phyloP scores from a whole-genome alignment of 2,329 filamentous ascomycete species.

The Fusarium phyllophilum region DNA sequence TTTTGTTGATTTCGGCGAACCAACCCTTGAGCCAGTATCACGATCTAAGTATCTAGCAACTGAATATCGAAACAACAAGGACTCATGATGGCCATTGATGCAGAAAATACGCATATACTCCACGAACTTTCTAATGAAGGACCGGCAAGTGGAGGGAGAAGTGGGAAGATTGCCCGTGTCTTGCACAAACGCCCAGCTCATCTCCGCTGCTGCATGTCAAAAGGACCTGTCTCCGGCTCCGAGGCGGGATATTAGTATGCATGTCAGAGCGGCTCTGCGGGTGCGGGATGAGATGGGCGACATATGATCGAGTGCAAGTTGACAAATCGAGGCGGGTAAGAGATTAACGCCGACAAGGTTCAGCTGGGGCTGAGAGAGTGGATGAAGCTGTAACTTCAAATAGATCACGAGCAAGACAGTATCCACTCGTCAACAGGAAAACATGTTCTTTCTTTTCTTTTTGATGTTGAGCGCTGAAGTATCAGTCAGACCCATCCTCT shows the following conservation, averaged over 20 bases:
- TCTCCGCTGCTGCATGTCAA: conserved; percentile 12
- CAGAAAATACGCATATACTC: background rate
- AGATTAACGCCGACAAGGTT: background rate
- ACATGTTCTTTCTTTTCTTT: background rate
- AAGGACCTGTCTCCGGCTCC: conserved; percentile 13
- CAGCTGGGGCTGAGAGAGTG: background rate
- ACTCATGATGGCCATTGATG: background rate
- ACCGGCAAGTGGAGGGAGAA: background rate
- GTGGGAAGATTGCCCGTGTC: background rate
- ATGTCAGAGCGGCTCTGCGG: conserved; percentile 14
- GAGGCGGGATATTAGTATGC: conserved; percentile 16
- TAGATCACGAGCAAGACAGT: background rate
- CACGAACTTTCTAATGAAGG: conserved; percentile 14
- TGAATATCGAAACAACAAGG: background rate
- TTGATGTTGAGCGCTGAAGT: conserved; percentile 12
- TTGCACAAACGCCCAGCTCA: conserved; percentile 12
- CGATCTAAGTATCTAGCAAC: background rate
- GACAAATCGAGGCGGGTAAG: background rate
- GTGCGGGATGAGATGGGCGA: background rate
- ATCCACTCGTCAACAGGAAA: background rate
- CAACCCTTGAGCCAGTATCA: background rate
- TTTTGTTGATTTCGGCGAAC: conserved; percentile 1
- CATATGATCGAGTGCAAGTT: background rate
- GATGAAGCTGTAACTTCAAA: background rate
- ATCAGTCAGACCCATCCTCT: background rate